Base-by-base conservation (phyloP, 441 rosid genomes). In the Adansonia gregorii region DNA sequence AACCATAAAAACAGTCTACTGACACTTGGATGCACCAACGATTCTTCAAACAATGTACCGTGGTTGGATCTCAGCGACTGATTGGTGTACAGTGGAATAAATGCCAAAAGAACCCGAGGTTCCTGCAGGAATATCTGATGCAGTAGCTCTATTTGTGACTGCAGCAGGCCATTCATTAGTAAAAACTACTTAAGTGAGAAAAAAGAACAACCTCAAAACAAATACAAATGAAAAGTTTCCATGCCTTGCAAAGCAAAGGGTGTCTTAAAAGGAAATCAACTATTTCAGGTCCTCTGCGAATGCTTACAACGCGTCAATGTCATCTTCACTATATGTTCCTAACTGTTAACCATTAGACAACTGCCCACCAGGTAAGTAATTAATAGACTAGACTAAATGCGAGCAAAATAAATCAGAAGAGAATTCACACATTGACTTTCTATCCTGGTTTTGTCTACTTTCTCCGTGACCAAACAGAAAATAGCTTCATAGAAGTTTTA, bases 141-240 rank as follows among this genome's bases (percentile, higher is more conserved):
- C 74, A 56, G 84, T 79, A 79, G 92, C 92, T 85, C 89, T 77
- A 72, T 87, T 89, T 6, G 87, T 89, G 20, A 92, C 84, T 60
- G 92, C 95, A 20, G 85, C 87, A 19, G 99, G 98, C 99, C 99
- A 95, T 79, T 92, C 99, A 80, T 95, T 95, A 88, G 98, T 93
- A 78, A 22, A 66, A 24, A 78, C 41, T 66, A 65, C 74, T 90
- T 86, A 87, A 73, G 4, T 66, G 83, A 85, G 78, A 35, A 22
- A 85, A 79, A 41, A 22, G 54, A 41, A 20, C 74, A 9, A 58
- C n/a, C 54, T 10, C n/a, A 27, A 43, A 31, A 67, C 64, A 24
- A 77, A 65, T 8, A 22, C 15, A 61, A 68, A 15, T 22, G 31
- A 24, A 43, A 66, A 67, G 3, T 8, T 65, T 55, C 17, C 35